A percentile compares a stretch with the other conserved stretches of the same genome.
phyloP scores from a whole-genome alignment of 768 basidiomycete genomes.

The Tylopilus sp. region DNA sequence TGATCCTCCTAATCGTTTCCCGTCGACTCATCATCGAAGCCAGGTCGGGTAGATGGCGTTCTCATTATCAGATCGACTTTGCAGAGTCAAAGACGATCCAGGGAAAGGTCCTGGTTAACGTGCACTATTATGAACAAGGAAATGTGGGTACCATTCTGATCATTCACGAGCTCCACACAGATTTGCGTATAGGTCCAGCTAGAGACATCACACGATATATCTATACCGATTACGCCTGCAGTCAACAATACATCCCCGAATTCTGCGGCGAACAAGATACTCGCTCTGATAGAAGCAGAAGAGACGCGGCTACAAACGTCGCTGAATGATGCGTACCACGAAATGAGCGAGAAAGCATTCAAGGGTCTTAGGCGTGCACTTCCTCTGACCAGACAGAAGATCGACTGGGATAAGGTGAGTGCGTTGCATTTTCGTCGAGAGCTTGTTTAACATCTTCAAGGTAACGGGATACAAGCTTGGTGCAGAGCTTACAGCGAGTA shows the following conservation, averaged over 20 bases:
- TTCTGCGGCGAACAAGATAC: constrained; percentile 62
- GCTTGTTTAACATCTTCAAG: constrained; percentile 23
- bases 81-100: constrained; percentile 49
- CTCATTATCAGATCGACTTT: constrained; percentile 75
- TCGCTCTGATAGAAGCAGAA: constrained; percentile 80
- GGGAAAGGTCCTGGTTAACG: constrained; percentile 77
- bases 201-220: constrained; percentile 64
- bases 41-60: constrained; percentile 96
- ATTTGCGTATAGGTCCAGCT: constrained; percentile 74
- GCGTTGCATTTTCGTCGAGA: background rate
- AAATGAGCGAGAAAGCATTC: constrained; percentile 93
- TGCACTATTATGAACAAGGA: constrained; percentile 98
- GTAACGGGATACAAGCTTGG: constrained; percentile 69
- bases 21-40: background rate
- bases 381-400: constrained; percentile 87
- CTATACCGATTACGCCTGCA: constrained; percentile 60
- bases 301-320: constrained; percentile 77
- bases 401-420: constrained; percentile 92
- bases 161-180: background rate
- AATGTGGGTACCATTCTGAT: constrained; percentile 52
- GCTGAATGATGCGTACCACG: constrained; percentile 78
- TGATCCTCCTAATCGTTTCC: background rate
- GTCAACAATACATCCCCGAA: constrained; percentile 49
- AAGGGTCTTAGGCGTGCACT: constrained; percentile 85
- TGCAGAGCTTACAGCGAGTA: constrained; percentile 68